Evolutionary conservation across 345 rosid genomes (phyloP).

Genomic region (Eucalyptus regnans): DNA sequence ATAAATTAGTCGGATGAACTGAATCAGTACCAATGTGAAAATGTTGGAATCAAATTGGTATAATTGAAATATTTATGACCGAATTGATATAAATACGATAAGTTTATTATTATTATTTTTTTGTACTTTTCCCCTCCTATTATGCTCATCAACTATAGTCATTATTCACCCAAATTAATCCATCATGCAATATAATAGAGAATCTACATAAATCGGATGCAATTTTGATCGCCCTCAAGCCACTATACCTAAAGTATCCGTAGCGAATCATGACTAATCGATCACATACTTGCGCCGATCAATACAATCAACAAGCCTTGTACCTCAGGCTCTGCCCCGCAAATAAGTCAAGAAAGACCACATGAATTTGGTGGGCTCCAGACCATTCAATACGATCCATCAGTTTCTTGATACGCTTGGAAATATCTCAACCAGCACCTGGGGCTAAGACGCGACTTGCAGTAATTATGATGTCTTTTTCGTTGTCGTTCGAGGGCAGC

Average conservation of each 20-base stretch:
- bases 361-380: too few species aligned
- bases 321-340: not conserved
- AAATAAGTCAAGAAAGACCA: not conserved
- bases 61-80: too few species aligned
- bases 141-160: not conserved
- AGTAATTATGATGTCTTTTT: not conserved
- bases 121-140: not conserved
- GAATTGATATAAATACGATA: rapidly evolving
- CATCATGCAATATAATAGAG: not conserved
- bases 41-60: too few species aligned
- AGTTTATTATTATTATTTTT: too few species aligned
- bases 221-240: not conserved
- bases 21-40: rapidly evolving
- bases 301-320: not conserved
- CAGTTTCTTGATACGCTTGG: too few species aligned
- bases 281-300: not conserved
- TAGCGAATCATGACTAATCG: not conserved
- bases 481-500: not conserved
- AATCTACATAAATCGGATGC: not conserved
- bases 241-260: not conserved
- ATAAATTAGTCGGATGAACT: too few species aligned
- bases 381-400: not conserved
- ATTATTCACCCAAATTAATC: not conserved
- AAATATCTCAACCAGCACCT: not conserved
- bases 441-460: not conserved